Evolutionary conservation across 2,329 filamentous ascomycete species (phyloP), one percentile per base, ranked within the genome.

Genomic region (Ophiostoma australiae): DNA sequence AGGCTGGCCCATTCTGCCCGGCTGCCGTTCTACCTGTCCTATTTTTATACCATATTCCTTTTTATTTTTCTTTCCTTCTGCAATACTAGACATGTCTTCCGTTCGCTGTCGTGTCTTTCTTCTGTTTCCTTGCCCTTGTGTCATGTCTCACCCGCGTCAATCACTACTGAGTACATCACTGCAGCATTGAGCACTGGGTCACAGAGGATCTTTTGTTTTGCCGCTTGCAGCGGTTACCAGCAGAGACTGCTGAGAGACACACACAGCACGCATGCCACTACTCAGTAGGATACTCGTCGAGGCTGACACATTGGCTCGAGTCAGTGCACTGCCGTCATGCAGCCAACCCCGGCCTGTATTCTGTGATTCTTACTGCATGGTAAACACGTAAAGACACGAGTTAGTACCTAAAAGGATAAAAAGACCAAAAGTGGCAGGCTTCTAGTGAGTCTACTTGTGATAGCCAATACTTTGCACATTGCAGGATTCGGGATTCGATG

Each of bases 31-130:
- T 31, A 15, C 23, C 23, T 7, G 23, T 17, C 58, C 58, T 63
- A 63, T 63, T 63, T 63, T 63, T 63, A 63, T 63, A n/a, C 27
- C 15, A 63, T 35, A 20, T 63, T 63, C 5, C 58, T 63, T 63
- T 61, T 33, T 61, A 3, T 27, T 11, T 20, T 48, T 48, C 10
- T 15, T 17, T n/a, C 1, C 5, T 5, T 48, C 17, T 55, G 27
- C 7, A 23, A 1, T 55, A 17, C 44, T 48, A 15, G 13, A 27
- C 7, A 58, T 58, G 8, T 58, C 44, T 48, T 48, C 20, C 20
- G 17, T 48, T 13, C 11, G 13, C 11, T 44, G 37, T 11, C 37
- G 5, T 20, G 6, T 20, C 44, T 20, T 48, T 17, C 17, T 48
- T 17, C 4, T 10, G 37, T 39, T 39, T 39, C 37, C 37, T 39